Evolutionary conservation across 1,284 basidiomycete genomes (phyloP).

Genomic region (Testicularia cyperi): DNA sequence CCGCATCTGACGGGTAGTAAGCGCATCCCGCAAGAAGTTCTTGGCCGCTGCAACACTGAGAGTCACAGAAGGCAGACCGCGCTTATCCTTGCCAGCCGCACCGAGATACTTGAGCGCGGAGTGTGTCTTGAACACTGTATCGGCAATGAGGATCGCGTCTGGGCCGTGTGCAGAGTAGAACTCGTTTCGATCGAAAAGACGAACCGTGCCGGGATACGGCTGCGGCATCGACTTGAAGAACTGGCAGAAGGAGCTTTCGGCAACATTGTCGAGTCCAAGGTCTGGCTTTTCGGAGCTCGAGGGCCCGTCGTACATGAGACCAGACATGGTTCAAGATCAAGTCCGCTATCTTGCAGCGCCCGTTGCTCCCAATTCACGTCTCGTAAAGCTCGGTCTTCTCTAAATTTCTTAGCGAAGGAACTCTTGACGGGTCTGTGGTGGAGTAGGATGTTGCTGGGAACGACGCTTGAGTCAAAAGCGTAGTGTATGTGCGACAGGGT

Average conservation of each 20-base stretch:
- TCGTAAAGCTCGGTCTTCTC: no score
- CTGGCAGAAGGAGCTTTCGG: constrained; percentile 46
- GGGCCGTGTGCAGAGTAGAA: constrained; percentile 86
- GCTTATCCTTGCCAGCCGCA: constrained; percentile 30
- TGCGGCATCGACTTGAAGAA: constrained; percentile 44
- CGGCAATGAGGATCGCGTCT: constrained; percentile 84
- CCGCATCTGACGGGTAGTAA: constrained; percentile 85
- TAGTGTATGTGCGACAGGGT: no score
- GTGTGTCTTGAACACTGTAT: constrained; percentile 67
- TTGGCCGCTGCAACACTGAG: constrained; percentile 81
- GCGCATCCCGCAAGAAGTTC: constrained; percentile 80
- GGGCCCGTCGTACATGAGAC: constrained; percentile 53
- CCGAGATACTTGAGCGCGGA: constrained; percentile 58
- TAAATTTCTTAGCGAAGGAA: no score
- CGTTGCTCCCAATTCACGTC: no score
- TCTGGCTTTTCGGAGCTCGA: constrained; percentile 45
- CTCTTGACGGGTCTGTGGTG: no score
- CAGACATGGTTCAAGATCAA: constrained; percentile 57
- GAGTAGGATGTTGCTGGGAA: no score
- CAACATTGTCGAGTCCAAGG: constrained; percentile 41
- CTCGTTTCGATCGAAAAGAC: constrained; percentile 65
- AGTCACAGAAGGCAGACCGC: constrained; percentile 65
- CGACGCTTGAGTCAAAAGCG: no score
- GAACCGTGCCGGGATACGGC: constrained; percentile 45
- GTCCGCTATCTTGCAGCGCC: no score